These are phyloP conservation scores for Ligustrum vulgare DNA, from an alignment of 257 asterid species.

Conservation along the genomic window DNA sequence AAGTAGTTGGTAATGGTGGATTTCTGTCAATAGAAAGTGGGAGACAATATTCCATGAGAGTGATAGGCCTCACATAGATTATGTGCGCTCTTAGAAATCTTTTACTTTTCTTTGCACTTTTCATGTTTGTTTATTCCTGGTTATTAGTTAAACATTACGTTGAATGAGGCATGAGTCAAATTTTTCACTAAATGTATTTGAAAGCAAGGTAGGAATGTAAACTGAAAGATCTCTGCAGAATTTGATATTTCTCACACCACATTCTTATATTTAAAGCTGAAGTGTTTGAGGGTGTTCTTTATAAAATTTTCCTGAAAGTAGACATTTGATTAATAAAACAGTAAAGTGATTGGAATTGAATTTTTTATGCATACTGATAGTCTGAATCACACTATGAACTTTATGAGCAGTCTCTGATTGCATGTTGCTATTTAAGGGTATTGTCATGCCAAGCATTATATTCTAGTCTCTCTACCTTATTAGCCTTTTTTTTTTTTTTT, in stretches of 20 bases:
- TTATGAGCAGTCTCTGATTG: background rate
- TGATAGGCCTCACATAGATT: background rate
- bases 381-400: background rate
- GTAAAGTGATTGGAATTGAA: background rate
- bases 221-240: constrained; percentile 2
- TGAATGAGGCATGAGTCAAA: background rate
- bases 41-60: too few species aligned
- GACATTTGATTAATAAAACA: background rate
- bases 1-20: too few species aligned
- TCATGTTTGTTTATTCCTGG: background rate
- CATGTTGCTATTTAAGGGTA: background rate
- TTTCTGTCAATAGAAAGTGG: too few species aligned
- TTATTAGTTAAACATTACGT: background rate
- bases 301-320: background rate
- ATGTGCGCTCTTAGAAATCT: background rate
- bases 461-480: background rate
- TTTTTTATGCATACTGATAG: background rate
- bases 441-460: background rate
- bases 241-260: background rate
- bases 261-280: background rate
- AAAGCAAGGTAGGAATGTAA: background rate
- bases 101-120: background rate
- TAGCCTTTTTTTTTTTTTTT: too few species aligned
- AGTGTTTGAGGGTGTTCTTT: background rate
- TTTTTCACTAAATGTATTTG: background rate